Evolutionary conservation across 2,329 filamentous ascomycete species (phyloP).

Genomic region (Parasarocladium wereldwijsianum): DNA sequence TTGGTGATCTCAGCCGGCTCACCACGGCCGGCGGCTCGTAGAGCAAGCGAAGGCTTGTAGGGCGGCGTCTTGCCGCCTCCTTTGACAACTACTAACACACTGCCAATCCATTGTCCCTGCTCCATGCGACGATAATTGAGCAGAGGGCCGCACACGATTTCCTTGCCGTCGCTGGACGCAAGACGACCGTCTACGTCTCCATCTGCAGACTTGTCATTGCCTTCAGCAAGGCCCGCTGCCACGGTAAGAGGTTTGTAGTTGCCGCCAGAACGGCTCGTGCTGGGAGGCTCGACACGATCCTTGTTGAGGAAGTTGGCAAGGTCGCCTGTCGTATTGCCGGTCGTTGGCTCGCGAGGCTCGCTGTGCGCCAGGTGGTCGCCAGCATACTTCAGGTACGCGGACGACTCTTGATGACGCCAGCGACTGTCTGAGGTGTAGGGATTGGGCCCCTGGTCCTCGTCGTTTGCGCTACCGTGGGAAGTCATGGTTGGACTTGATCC

Average conservation of each 20-base stretch:
- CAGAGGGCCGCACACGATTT: conserved; percentile 58
- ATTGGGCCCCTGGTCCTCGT: conserved; percentile 25
- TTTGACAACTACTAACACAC: conserved; percentile 67
- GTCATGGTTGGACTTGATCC: conserved; percentile 11
- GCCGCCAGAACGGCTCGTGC: conserved; percentile 15
- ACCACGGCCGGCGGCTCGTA: conserved; percentile 25
- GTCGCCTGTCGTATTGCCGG: conserved; percentile 29
- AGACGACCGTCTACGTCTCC: conserved; percentile 8
- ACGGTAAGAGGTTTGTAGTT: conserved; percentile 34
- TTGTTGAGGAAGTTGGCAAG: conserved; percentile 42
- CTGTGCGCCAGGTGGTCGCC: conserved; percentile 11
- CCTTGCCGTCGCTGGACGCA: conserved; percentile 28
- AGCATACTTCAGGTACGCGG: conserved; percentile 36
- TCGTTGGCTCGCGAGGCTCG: conserved; percentile 15
- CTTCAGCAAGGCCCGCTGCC: conserved; percentile 20
- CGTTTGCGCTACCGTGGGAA: conserved; percentile 9
- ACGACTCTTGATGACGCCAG: conserved; percentile 52
- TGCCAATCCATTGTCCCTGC: conserved; percentile 64
- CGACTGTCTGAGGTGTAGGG: conserved; percentile 40
- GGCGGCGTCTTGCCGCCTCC: conserved; percentile 49
- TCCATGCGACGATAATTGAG: conserved; percentile 68
- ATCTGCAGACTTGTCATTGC: conserved; percentile 12
- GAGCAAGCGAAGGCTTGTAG: conserved; percentile 40
- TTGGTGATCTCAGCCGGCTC: conserved; percentile 11
- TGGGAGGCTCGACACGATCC: conserved; percentile 28